Percentiles rank a stretch among this genome's conserved stretches.
phyloP scores from a whole-genome alignment of 2,329 filamentous ascomycete species.

The Sporothrix brunneoviolacea region DNA sequence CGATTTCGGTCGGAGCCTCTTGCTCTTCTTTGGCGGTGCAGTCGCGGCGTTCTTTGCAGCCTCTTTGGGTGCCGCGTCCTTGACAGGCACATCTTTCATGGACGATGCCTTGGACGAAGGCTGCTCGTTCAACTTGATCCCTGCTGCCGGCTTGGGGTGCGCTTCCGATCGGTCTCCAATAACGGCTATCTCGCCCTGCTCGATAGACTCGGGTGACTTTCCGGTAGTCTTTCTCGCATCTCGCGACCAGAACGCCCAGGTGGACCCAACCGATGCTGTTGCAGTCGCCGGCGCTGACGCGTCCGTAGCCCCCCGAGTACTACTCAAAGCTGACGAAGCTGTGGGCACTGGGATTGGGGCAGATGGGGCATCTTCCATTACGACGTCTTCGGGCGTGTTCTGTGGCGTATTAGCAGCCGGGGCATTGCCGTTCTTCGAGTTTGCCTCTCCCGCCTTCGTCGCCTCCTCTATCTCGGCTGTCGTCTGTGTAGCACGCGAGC shows the following conservation, averaged over 20 bases:
- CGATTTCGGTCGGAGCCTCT: slow-evolving; percentile 40
- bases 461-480: slow-evolving; percentile 9
- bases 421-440: slow-evolving; percentile 1
- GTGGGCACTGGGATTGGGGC: slow-evolving; percentile 17
- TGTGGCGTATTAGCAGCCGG: slow-evolving; percentile 13
- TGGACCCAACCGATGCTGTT: slow-evolving; percentile 48
- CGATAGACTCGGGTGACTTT: slow-evolving; percentile 23
- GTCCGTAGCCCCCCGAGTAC: background rate
- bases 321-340: slow-evolving; percentile 13
- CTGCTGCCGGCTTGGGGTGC: slow-evolving; percentile 42
- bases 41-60: slow-evolving; percentile 9
- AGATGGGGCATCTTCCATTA: slow-evolving; percentile 34
- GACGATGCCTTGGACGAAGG: slow-evolving; percentile 29
- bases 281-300: slow-evolving; percentile 28
- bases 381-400: slow-evolving; percentile 34
- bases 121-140: slow-evolving; percentile 34
- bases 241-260: slow-evolving; percentile 77
- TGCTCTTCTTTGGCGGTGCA: slow-evolving; percentile 33
- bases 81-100: slow-evolving; percentile 26
- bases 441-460: background rate
- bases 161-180: slow-evolving; percentile 51
- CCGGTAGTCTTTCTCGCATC: slow-evolving; percentile 37
- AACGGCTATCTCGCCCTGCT: slow-evolving; percentile 50
- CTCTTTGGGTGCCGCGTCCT: slow-evolving; percentile 7
- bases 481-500: slow-evolving; percentile 12